These are phyloP conservation scores for Teunomyces lycoperdinae DNA, from an alignment of 805 yeast genomes.

Conservation along the genomic window DNA sequence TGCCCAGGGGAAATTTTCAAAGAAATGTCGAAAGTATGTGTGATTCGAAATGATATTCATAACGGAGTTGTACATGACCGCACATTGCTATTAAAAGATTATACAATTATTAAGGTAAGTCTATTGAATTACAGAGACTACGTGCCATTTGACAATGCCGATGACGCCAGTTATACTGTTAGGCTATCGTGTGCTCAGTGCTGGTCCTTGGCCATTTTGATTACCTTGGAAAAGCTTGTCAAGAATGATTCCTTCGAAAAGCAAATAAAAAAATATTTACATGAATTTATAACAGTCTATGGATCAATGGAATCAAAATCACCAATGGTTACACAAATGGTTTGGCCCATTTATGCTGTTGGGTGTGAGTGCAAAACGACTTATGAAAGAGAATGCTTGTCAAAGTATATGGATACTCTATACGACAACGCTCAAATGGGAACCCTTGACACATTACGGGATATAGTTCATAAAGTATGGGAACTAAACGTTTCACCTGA, in stretches of 20 bases:
- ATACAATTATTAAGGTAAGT: slow-evolving; percentile 30
- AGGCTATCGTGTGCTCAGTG: slow-evolving; percentile 54
- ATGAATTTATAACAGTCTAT: slow-evolving; percentile 50
- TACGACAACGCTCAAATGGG: slow-evolving; percentile 55
- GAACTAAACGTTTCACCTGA: slow-evolving; percentile 41
- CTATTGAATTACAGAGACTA: slow-evolving; percentile 48
- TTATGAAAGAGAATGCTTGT: slow-evolving; percentile 28
- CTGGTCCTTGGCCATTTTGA: slow-evolving; percentile 46
- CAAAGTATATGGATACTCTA: slow-evolving; percentile 37
- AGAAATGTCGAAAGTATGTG: slow-evolving; percentile 45
- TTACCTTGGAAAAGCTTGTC: slow-evolving; percentile 25
- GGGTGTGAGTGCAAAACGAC: slow-evolving; percentile 41
- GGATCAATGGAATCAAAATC: slow-evolving; percentile 43
- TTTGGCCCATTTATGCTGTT: slow-evolving; percentile 57
- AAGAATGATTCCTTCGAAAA: slow-evolving; percentile 23
- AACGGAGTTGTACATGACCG: slow-evolving; percentile 7
- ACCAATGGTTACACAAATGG: slow-evolving; percentile 58
- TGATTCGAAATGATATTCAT: slow-evolving; percentile 26
- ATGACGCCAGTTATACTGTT: slow-evolving; percentile 28
- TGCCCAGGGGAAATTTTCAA: slow-evolving; percentile 58
- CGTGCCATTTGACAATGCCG: slow-evolving; percentile 23
- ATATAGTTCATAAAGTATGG: slow-evolving; percentile 48
- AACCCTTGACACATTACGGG: slow-evolving; percentile 42
- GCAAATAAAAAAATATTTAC: slow-evolving; percentile 27
- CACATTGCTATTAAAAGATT: slow-evolving; percentile 19